These are phyloP conservation scores for Thalassiosira pacifica DNA, from an alignment of 352 stramenopile species.

Conservation along the genomic window DNA sequence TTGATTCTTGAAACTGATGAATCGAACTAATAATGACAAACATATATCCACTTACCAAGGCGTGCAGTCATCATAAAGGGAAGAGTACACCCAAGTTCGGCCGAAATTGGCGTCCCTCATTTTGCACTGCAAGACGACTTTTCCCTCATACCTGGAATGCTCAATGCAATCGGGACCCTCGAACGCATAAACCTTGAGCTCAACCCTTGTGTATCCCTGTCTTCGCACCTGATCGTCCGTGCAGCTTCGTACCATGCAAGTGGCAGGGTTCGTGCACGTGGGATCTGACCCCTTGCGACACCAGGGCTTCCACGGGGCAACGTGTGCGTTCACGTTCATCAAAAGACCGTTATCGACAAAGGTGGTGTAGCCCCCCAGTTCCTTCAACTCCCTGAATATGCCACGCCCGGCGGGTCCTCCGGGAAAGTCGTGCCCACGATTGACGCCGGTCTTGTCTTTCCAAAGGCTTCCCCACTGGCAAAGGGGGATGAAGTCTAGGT, in stretches of 20 bases:
- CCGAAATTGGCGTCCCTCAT: slow-evolving; percentile 3
- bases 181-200: neutral
- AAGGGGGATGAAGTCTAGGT: slow-evolving; percentile 9
- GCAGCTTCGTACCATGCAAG: slow-evolving; percentile 17
- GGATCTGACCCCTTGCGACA: neutral
- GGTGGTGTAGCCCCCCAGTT: slow-evolving; percentile 11
- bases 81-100: neutral
- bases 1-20: no score
- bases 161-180: neutral
- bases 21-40: no score
- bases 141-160: neutral
- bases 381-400: neutral
- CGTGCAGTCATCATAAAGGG: slow-evolving; percentile 1
- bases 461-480: slow-evolving; percentile 2
- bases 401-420: neutral
- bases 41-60: no score
- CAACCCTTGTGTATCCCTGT: slow-evolving; percentile 17
- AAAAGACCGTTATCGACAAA: slow-evolving; percentile 9
- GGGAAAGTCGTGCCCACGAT: no score
- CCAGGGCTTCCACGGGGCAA: neutral
- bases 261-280: neutral
- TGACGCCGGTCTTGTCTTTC: neutral
- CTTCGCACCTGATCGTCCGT: neutral
- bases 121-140: neutral
- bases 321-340: neutral